phyloP scores from a whole-genome alignment of 805 yeast genomes.

The Metahyphopichia silvanorum region DNA sequence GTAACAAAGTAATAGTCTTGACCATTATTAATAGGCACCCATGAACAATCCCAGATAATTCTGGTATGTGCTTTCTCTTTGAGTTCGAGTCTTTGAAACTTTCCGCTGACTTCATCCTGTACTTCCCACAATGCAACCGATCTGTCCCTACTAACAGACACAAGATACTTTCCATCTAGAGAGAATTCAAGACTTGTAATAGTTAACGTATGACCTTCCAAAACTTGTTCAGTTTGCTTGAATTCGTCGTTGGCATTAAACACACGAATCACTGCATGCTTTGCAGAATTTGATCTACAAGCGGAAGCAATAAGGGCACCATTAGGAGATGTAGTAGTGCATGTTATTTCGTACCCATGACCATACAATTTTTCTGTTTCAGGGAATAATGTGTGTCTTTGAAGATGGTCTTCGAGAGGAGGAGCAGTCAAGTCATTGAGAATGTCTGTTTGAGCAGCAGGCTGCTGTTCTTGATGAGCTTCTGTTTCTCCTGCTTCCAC shows the following conservation, averaged over 20 bases:
- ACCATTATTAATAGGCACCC: slow-evolving; percentile 54
- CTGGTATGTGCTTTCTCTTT: slow-evolving; percentile 81
- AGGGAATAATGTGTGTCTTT: slow-evolving; percentile 91
- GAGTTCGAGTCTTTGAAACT: slow-evolving; percentile 38
- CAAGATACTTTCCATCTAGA: slow-evolving; percentile 56
- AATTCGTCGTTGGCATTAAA: slow-evolving; percentile 61
- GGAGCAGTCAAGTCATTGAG: slow-evolving; percentile 49
- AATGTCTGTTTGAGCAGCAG: slow-evolving; percentile 37
- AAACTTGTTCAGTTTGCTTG: slow-evolving; percentile 40
- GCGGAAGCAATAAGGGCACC: slow-evolving; percentile 74
- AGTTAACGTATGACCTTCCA: slow-evolving; percentile 76
- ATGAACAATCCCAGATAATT: slow-evolving; percentile 93
- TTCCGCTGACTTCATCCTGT: slow-evolving; percentile 20
- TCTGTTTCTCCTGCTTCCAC: slow-evolving; percentile 38
- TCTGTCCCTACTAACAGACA: slow-evolving; percentile 88
- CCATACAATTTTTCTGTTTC: slow-evolving; percentile 94
- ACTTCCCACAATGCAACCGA: slow-evolving; percentile 73
- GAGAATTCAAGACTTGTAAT: slow-evolving; percentile 82
- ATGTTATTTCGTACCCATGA: slow-evolving; percentile 91
- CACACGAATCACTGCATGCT: slow-evolving; percentile 82
- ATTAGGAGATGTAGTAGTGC: slow-evolving; percentile 69
- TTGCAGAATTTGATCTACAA: slow-evolving; percentile 80
- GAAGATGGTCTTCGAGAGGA: slow-evolving; percentile 88
- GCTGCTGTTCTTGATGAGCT: slow-evolving; percentile 36
- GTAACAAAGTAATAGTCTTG: slow-evolving; percentile 56